Evolutionary conservation across 1,139 yeast species (phyloP).

Genomic region (Kodamaea ohmeri): DNA sequence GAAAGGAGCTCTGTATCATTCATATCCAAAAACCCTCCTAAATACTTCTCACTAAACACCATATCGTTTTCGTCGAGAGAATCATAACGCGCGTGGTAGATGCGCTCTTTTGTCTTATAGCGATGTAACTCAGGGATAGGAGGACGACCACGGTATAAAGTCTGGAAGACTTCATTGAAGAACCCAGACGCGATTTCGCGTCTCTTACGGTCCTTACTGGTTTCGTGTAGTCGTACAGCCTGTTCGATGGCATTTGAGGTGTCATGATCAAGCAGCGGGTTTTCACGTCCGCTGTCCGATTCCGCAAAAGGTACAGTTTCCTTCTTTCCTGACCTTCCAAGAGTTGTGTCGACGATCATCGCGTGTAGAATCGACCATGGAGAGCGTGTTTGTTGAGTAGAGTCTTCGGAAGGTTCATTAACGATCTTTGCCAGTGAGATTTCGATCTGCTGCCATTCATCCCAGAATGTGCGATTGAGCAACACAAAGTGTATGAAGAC

Average conservation of each 20-base stretch:
- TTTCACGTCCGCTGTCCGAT: conserved; percentile 4
- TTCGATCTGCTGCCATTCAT: conserved; percentile 7
- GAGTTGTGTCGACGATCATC: conserved; percentile 4
- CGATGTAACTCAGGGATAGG: conserved; percentile 28
- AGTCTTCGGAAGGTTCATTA: conserved; percentile 1
- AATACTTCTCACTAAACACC: conserved; percentile 43
- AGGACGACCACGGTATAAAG: conserved; percentile 40
- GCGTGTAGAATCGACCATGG: conserved; percentile 6
- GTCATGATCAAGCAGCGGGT: conserved; percentile 3
- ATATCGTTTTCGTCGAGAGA: conserved; percentile 21
- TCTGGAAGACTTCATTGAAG: conserved; percentile 35
- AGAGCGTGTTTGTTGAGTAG: background rate
- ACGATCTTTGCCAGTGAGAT: conserved; percentile 8
- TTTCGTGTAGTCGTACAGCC: conserved; percentile 1
- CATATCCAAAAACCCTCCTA: conserved; percentile 54
- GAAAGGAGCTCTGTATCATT: conserved; percentile 43
- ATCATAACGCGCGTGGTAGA: conserved; percentile 52
- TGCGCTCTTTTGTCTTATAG: conserved; percentile 38
- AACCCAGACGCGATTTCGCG: conserved; percentile 20
- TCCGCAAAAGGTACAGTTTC: conserved; percentile 20
- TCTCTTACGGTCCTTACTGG: conserved; percentile 10
- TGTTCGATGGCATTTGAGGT: conserved; percentile 8
- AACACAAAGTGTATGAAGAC: conserved; percentile 7
- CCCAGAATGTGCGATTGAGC: conserved; percentile 7
- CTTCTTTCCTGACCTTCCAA: conserved; percentile 9